These are phyloP conservation scores for Microsporum ferrugineum DNA, from an alignment of 2,329 filamentous ascomycete species.

Conservation along the genomic window DNA sequence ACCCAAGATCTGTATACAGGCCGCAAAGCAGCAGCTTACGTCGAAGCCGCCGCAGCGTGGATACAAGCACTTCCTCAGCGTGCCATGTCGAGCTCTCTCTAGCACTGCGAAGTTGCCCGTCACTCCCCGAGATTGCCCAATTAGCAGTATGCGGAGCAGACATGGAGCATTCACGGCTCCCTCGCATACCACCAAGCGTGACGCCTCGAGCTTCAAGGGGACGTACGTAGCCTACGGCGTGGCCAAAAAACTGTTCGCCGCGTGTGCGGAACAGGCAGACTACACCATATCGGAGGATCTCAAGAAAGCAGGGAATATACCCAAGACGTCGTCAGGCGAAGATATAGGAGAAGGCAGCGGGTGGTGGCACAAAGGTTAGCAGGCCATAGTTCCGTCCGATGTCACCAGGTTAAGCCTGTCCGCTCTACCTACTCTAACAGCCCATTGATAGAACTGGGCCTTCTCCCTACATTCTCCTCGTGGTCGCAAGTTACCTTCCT, in stretches of 20 bases:
- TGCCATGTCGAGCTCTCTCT: background rate
- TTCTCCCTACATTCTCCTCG: conserved; percentile 80
- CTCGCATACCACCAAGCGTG: background rate
- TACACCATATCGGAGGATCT: conserved; percentile 64
- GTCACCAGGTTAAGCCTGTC: background rate
- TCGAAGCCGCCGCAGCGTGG: background rate
- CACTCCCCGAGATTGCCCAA: background rate
- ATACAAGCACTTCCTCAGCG: background rate
- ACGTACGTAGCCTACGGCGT: conserved; percentile 70
- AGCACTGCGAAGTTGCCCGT: background rate
- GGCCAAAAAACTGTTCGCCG: conserved; percentile 67
- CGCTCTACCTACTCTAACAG: background rate
- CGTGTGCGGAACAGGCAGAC: conserved; percentile 59
- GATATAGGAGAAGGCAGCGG: conserved; percentile 65
- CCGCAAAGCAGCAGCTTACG: background rate
- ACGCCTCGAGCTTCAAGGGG: conserved; percentile 26
- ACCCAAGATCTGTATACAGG: background rate
- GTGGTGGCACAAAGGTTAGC: conserved; percentile 69
- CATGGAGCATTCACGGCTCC: background rate
- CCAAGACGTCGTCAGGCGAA: conserved; percentile 64
- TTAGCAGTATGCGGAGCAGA: background rate
- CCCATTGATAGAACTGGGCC: conserved; percentile 51
- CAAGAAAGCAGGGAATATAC: conserved; percentile 51
- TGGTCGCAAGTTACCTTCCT: conserved; percentile 96
- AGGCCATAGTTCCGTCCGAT: background rate